Conservation (phyloP, 2,329 filamentous ascomycete species). For the Alternaria incomplexa region DNA sequence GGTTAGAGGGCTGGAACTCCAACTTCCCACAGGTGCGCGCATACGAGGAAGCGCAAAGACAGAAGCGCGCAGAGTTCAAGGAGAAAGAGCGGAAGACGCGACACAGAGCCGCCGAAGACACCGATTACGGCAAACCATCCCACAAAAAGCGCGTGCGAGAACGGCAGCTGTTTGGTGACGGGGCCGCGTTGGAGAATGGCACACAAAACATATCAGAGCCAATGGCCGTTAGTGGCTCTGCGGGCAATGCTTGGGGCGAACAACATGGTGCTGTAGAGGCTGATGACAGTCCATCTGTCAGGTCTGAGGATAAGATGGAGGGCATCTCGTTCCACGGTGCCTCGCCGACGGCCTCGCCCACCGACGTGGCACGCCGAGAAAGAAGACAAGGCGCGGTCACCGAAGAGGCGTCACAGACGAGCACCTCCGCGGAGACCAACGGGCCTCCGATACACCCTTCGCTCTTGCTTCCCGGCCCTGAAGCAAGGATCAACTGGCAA, state of each 20-base stretch:
- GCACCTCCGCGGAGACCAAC: background rate
- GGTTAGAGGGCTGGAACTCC: constrained; percentile 83
- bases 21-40: constrained; percentile 67
- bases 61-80: constrained; percentile 44
- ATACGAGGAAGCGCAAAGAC: constrained; percentile 66
- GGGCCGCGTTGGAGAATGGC: constrained; percentile 27
- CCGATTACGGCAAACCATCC: constrained; percentile 57
- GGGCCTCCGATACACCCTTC: constrained; percentile 38
- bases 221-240: constrained; percentile 23
- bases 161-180: constrained; percentile 52
- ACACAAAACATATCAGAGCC: constrained; percentile 29
- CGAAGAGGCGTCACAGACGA: constrained; percentile 13
- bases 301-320: constrained; percentile 47
- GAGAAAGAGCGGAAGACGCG: constrained; percentile 55
- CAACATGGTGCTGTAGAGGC: constrained; percentile 58
- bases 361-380: constrained; percentile 22
- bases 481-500: constrained; percentile 83
- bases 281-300: constrained; percentile 43
- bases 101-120: constrained; percentile 53
- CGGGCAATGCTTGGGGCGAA: constrained; percentile 49
- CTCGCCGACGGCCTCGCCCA: constrained; percentile 23
- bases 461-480: constrained; percentile 43
- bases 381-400: constrained; percentile 16
- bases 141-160: constrained; percentile 60
- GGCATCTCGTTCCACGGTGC: constrained; percentile 40